Evolutionary conservation across 441 rosid species (phyloP).

Genomic region (Croton laevigatus): DNA sequence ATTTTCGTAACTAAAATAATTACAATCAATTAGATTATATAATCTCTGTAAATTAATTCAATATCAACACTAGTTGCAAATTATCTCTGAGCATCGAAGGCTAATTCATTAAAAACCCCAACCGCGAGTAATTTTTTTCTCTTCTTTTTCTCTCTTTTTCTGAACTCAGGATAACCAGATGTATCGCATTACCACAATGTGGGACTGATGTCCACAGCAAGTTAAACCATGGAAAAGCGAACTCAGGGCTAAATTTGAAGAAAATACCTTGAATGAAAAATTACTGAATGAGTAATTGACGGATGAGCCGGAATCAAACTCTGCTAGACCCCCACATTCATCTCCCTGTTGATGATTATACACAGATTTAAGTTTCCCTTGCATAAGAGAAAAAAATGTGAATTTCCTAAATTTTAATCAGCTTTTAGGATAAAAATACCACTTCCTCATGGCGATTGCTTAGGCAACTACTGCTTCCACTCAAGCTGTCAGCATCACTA

Average conservation of each 20-base stretch:
- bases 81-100: not conserved
- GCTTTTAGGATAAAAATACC: slow-evolving; percentile 38
- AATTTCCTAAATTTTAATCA: not conserved
- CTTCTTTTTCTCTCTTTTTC: too few relatives aligned
- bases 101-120: not conserved
- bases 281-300: slow-evolving; percentile 95
- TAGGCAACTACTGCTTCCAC: slow-evolving; percentile 75
- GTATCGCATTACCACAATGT: too few relatives aligned
- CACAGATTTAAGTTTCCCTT: slow-evolving; percentile 10
- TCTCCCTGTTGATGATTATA: slow-evolving; percentile 58
- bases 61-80: not conserved
- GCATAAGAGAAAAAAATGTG: not conserved
- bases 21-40: not conserved
- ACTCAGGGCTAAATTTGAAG: not conserved
- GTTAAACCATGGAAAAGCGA: not conserved
- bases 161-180: too few relatives aligned
- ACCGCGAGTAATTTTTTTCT: too few relatives aligned
- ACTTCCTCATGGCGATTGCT: slow-evolving; percentile 86
- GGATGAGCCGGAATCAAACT: slow-evolving; percentile 66
- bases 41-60: not conserved
- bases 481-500: slow-evolving; percentile 87
- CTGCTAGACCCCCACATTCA: slow-evolving; percentile 69
- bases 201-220: not conserved
- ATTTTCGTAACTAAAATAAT: not conserved
- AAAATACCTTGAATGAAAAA: slow-evolving; percentile 90